phyloP scores from a whole-genome alignment of 352 stramenopile genomes.

The Globisporangium viniferum region DNA sequence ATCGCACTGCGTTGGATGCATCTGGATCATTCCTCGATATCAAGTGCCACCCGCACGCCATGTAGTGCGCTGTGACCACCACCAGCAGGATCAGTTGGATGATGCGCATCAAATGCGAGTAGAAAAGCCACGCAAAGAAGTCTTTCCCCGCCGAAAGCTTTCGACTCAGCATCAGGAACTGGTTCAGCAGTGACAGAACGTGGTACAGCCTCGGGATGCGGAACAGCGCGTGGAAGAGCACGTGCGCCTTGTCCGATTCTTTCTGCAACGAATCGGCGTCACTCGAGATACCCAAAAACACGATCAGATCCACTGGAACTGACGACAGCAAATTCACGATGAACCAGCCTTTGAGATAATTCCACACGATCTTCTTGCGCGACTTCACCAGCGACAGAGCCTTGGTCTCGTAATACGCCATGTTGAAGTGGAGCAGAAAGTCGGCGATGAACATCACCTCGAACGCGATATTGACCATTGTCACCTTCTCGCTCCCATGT shows the following conservation, averaged over 20 bases:
- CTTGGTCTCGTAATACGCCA: constrained; percentile 6
- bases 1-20: not conserved
- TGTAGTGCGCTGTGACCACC: constrained; percentile 11
- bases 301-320: constrained; percentile 4
- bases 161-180: constrained; percentile 3
- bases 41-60: constrained; percentile 13
- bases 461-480: constrained; percentile 8
- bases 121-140: constrained; percentile 10
- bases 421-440: constrained; percentile 13
- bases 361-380: constrained; percentile 5
- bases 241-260: not conserved
- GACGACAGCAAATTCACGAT: constrained; percentile 9
- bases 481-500: not conserved
- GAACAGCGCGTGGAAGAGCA: constrained; percentile 11
- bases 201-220: constrained; percentile 9
- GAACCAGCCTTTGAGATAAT: constrained; percentile 9
- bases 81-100: constrained; percentile 9
- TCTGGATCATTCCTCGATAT: not conserved
- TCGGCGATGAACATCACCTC: constrained; percentile 7
- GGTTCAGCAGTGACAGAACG: not conserved
- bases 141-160: not conserved
- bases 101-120: constrained; percentile 16
- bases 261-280: not conserved
- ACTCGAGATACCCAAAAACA: not conserved
- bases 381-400: constrained; percentile 1